Percentiles rank a stretch among this genome's conserved stretches.
These are phyloP conservation scores for Casuarina cunninghamiana DNA, from an alignment of 306 rosid genomes.

Conservation along the genomic window DNA sequence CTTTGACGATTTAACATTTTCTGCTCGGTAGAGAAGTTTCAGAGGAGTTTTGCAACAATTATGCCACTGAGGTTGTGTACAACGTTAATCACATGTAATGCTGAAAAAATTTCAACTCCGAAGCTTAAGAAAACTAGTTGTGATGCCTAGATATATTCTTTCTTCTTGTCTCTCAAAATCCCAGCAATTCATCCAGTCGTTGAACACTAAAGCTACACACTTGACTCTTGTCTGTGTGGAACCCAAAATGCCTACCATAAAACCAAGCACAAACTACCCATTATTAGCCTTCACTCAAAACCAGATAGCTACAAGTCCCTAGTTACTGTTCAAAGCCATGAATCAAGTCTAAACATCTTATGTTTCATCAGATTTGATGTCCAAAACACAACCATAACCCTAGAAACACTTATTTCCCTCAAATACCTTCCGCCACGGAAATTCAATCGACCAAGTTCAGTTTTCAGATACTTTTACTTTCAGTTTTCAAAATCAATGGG, in stretches of 20 bases:
- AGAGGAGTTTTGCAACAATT: too few relatives aligned
- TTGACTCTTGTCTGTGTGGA: background rate
- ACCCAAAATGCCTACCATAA: background rate
- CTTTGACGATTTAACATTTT: too few relatives aligned
- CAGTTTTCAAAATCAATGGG: background rate
- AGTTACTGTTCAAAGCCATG: background rate
- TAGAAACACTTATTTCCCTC: background rate
- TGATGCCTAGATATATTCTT: background rate
- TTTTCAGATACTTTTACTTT: background rate
- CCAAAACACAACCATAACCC: background rate
- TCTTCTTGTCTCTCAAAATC: background rate
- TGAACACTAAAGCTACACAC: background rate
- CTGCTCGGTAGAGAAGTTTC: too few relatives aligned
- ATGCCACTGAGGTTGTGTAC: background rate
- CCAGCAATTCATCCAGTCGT: conserved; percentile 1
- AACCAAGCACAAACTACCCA: background rate
- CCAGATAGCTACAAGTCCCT: background rate
- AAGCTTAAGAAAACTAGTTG: background rate
- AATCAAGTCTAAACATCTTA: background rate
- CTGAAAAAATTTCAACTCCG: background rate
- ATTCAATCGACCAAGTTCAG: background rate
- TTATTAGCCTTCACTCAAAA: background rate
- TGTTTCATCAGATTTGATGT: background rate
- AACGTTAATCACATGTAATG: background rate
- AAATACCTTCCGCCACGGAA: background rate